Conservation (phyloP, 352 stramenopile species). For the Pythium utonaiense region DNA sequence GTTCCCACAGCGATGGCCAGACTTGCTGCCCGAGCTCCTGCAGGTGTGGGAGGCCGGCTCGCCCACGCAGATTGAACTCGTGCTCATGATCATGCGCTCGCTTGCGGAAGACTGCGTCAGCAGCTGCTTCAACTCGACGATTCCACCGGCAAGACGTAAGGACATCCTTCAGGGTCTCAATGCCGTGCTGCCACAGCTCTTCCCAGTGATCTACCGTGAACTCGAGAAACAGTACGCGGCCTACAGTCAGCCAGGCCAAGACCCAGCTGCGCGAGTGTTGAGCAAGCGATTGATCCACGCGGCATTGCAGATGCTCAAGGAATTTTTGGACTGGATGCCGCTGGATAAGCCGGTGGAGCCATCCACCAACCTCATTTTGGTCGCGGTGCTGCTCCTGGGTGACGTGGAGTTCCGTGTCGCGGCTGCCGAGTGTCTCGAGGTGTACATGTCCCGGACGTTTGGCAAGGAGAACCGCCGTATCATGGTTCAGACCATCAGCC, state of each 20-base stretch:
- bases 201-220: slow-evolving; percentile 69
- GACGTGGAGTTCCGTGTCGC: slow-evolving; percentile 50
- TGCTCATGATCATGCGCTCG: slow-evolving; percentile 68
- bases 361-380: slow-evolving; percentile 57
- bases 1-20: slow-evolving; percentile 79
- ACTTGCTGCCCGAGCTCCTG: slow-evolving; percentile 60
- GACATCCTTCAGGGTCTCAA: slow-evolving; percentile 80
- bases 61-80: slow-evolving; percentile 51
- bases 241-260: slow-evolving; percentile 30
- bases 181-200: slow-evolving; percentile 58
- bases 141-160: slow-evolving; percentile 66
- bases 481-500: slow-evolving; percentile 55
- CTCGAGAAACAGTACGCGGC: slow-evolving; percentile 65
- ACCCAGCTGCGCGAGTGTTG: slow-evolving; percentile 18
- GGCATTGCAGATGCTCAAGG: slow-evolving; percentile 66
- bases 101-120: slow-evolving; percentile 79
- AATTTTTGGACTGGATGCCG: slow-evolving; percentile 84
- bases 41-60: slow-evolving; percentile 54
- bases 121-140: slow-evolving; percentile 75
- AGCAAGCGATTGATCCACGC: slow-evolving; percentile 62
- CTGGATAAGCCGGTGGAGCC: slow-evolving; percentile 54
- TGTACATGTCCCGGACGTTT: slow-evolving; percentile 64
- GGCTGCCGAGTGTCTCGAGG: slow-evolving; percentile 65
- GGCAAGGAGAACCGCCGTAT: slow-evolving; percentile 62
- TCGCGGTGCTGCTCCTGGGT: slow-evolving; percentile 54